Evolutionary conservation across 352 stramenopile species (phyloP).

Genomic region (Globisporangium camurandrum): DNA sequence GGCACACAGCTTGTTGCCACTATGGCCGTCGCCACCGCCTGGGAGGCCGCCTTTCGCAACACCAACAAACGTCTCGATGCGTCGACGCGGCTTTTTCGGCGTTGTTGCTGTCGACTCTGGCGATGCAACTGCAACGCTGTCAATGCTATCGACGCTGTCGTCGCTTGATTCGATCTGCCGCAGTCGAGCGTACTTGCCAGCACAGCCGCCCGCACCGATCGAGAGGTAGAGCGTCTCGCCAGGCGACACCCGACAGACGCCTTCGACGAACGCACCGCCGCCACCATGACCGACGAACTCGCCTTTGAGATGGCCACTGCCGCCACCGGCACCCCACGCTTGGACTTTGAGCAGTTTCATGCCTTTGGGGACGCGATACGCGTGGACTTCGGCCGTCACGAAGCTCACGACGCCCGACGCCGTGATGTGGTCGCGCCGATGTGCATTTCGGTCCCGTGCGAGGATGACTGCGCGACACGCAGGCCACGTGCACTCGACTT

Average conservation of each 20-base stretch:
- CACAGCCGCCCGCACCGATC: slow-evolving; percentile 36
- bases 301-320: slow-evolving; percentile 45
- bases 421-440: slow-evolving; percentile 50
- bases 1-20: slow-evolving; percentile 60
- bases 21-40: slow-evolving; percentile 49
- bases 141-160: slow-evolving; percentile 10
- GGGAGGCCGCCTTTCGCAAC: slow-evolving; percentile 32
- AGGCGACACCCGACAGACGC: slow-evolving; percentile 42
- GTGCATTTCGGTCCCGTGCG: slow-evolving; percentile 52
- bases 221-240: slow-evolving; percentile 67
- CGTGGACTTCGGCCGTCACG: slow-evolving; percentile 46
- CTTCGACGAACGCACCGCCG: slow-evolving; percentile 63
- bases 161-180: slow-evolving; percentile 21
- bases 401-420: slow-evolving; percentile 55
- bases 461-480: slow-evolving; percentile 41
- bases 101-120: slow-evolving; percentile 2
- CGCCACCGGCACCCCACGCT: slow-evolving; percentile 59
- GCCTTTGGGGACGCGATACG: slow-evolving; percentile 61
- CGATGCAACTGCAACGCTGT: not conserved
- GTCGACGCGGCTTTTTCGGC: slow-evolving; percentile 13
- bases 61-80: slow-evolving; percentile 39
- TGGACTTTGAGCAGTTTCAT: slow-evolving; percentile 62
- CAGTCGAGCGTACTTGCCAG: slow-evolving; percentile 39
- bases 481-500: slow-evolving; percentile 69
- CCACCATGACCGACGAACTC: slow-evolving; percentile 49